These are phyloP conservation scores for Parafenestella ontariensis DNA, from an alignment of 2,329 filamentous ascomycete species.

Conservation along the genomic window DNA sequence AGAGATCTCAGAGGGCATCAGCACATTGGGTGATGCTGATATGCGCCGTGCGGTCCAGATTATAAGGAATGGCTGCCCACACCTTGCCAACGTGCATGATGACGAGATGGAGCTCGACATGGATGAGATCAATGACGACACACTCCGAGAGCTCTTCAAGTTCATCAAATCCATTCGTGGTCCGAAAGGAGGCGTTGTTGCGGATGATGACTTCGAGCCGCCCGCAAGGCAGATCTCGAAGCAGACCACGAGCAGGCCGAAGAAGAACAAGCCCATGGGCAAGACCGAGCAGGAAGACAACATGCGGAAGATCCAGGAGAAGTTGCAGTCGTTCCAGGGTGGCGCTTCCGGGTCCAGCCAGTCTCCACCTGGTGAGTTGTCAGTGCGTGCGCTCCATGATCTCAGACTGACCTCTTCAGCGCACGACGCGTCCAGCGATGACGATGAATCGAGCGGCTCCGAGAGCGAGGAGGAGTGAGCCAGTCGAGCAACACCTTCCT, in stretches of 20 bases:
- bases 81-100: constrained; percentile 65
- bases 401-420: constrained; percentile 32
- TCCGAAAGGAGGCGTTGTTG: constrained; percentile 44
- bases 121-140: constrained; percentile 63
- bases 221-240: constrained; percentile 43
- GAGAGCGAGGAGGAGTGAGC: constrained; percentile 57
- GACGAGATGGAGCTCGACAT: constrained; percentile 72
- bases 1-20: constrained; percentile 85
- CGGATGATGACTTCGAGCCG: constrained; percentile 60
- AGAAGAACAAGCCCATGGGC: constrained; percentile 81
- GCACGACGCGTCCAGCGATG: constrained; percentile 59
- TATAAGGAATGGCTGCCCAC: constrained; percentile 82
- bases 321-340: constrained; percentile 55
- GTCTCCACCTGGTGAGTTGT: constrained; percentile 49
- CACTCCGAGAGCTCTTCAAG: constrained; percentile 62
- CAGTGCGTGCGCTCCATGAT: constrained; percentile 12
- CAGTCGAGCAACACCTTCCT: constrained; percentile 1
- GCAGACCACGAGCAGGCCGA: constrained; percentile 60
- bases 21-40: constrained; percentile 77
- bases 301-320: constrained; percentile 68
- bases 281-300: constrained; percentile 73
- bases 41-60: constrained; percentile 84
- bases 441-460: constrained; percentile 57
- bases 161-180: constrained; percentile 57
- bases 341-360: constrained; percentile 55